Conservation (phyloP, 2,329 filamentous ascomycete species). For the Sporothrix mexicana region DNA sequence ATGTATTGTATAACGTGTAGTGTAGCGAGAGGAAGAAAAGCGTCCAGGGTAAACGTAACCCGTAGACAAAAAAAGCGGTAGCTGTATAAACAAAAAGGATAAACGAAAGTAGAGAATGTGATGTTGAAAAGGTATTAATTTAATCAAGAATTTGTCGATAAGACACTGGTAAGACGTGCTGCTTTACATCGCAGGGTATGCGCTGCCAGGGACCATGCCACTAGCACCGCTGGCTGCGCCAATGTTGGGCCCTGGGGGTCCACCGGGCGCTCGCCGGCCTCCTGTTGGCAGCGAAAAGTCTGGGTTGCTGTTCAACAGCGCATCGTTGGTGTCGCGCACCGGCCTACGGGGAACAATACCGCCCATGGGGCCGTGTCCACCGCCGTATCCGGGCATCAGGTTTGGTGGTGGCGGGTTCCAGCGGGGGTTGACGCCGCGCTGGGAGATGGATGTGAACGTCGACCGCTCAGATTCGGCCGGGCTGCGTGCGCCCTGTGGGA, state of each 20-base stretch:
- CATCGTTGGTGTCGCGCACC: conserved; percentile 67
- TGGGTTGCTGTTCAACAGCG: conserved; percentile 79
- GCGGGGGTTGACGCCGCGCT: conserved; percentile 84
- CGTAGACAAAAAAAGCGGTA: background rate
- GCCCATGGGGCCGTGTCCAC: conserved; percentile 54
- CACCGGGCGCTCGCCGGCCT: conserved; percentile 31
- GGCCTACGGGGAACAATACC: conserved; percentile 51
- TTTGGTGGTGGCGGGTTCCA: conserved; percentile 69
- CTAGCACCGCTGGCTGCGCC: conserved; percentile 44
- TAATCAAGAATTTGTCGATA: no score
- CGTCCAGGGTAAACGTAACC: background rate
- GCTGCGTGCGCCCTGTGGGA: conserved; percentile 62
- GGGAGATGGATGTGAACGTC: conserved; percentile 88
- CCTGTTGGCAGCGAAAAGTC: conserved; percentile 77
- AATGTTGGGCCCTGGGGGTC: conserved; percentile 32
- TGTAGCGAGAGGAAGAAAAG: conserved; percentile 10
- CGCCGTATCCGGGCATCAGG: conserved; percentile 51
- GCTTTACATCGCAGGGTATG: conserved; percentile 52
- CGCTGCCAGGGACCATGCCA: conserved; percentile 59
- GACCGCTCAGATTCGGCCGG: conserved; percentile 79
- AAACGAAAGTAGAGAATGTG: conserved; percentile 13
- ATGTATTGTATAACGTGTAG: no score
- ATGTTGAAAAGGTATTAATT: conserved; percentile 19
- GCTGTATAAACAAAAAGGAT: conserved; percentile 8
- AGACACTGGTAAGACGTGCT: background rate